Percentiles rank a stretch among this genome's conserved stretches.
These are phyloP conservation scores for Jamesozyma jinghongensis DNA, from an alignment of 805 yeast species.

Conservation along the genomic window DNA sequence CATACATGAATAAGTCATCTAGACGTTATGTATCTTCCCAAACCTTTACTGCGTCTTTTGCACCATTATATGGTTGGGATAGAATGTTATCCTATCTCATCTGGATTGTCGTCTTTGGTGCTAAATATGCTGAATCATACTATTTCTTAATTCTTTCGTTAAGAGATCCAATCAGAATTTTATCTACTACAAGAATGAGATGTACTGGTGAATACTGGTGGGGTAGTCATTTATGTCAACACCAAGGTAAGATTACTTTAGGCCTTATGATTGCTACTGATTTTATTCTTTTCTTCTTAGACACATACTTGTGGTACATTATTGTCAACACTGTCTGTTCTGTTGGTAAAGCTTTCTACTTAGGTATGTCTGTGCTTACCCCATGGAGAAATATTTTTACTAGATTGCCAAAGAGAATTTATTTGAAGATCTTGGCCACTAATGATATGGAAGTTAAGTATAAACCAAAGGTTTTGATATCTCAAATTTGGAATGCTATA, in stretches of 20 bases:
- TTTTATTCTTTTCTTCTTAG: conserved; percentile 90
- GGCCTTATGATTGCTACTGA: conserved; percentile 92
- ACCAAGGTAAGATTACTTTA: conserved; percentile 80
- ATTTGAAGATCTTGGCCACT: conserved; percentile 93
- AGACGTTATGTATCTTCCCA: conserved; percentile 88
- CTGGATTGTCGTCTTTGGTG: conserved; percentile 82
- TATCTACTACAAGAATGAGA: conserved; percentile 80
- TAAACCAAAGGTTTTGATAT: conserved; percentile 94
- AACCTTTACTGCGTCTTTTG: conserved; percentile 88
- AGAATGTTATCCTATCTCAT: conserved; percentile 91
- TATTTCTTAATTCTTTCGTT: conserved; percentile 80
- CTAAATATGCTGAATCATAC: conserved; percentile 85
- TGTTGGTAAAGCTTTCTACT: conserved; percentile 92
- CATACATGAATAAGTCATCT: conserved; percentile 79
- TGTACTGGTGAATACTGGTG: conserved; percentile 94
- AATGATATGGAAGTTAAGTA: conserved; percentile 98
- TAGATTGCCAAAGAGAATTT: conserved; percentile 95
- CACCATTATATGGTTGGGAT: conserved; percentile 72
- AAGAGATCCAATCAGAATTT: conserved; percentile 88
- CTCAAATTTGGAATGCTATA: conserved; percentile 98
- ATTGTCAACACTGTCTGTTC: conserved; percentile 89
- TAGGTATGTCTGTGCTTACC: conserved; percentile 96
- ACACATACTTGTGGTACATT: conserved; percentile 98
- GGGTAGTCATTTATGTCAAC: conserved; percentile 59
- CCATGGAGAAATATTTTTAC: conserved; percentile 99